A percentile compares a stretch with the other conserved stretches of the same genome.
Conservation (phyloP, 352 stramenopile species). For the Lagenidium giganteum region DNA sequence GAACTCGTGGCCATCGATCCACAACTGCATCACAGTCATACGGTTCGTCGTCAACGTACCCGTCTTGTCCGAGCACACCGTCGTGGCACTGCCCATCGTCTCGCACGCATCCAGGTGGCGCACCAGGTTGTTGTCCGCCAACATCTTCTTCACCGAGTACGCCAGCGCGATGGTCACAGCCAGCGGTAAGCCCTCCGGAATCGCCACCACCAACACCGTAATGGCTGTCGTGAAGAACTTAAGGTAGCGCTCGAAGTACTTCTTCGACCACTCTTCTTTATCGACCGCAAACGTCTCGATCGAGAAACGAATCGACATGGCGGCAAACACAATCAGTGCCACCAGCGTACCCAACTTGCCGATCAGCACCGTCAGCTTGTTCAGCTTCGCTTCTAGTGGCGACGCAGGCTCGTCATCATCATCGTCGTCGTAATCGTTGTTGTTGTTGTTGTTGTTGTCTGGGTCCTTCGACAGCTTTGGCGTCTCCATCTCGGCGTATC, state of each 20-base stretch:
- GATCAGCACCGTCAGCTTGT: slow-evolving; percentile 62
- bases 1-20: slow-evolving; percentile 64
- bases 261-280: slow-evolving; percentile 26
- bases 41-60: too few species aligned
- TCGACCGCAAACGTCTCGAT: slow-evolving; percentile 55
- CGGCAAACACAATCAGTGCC: slow-evolving; percentile 57
- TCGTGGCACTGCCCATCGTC: slow-evolving; percentile 97
- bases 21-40: too few species aligned
- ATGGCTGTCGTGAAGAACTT: slow-evolving; percentile 88
- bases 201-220: slow-evolving; percentile 75
- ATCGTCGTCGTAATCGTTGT: too few species aligned
- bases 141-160: slow-evolving; percentile 93
- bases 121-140: slow-evolving; percentile 95
- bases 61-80: too few species aligned
- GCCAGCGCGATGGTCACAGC: slow-evolving; percentile 88
- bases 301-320: slow-evolving; percentile 44
- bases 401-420: slow-evolving; percentile 9
- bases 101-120: slow-evolving; percentile 95
- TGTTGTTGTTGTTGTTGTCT: neutral
- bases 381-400: slow-evolving; percentile 77
- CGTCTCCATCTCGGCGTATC: slow-evolving; percentile 18
- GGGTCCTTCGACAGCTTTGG: neutral
- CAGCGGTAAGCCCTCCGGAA: slow-evolving; percentile 88
- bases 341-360: slow-evolving; percentile 53
- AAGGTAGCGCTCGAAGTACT: slow-evolving; percentile 43